Evolutionary conservation across 352 stramenopile species (phyloP).

Genomic region (Phytophthora sp.): DNA sequence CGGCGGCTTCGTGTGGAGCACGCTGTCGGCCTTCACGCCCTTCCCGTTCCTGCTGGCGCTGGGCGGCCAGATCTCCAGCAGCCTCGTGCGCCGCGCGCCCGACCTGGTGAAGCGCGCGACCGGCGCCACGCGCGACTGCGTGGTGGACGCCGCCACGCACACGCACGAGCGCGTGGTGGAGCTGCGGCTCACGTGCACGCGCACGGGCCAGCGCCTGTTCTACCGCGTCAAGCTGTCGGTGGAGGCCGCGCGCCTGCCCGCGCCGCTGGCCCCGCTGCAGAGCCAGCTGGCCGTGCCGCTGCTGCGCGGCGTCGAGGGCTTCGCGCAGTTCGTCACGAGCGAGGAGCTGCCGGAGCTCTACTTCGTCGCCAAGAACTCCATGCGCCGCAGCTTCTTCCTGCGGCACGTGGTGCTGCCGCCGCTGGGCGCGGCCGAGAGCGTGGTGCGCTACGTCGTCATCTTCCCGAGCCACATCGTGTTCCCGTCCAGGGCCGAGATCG

Average conservation of each 20-base stretch:
- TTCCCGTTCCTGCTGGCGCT: conserved; percentile 81
- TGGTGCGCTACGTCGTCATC: conserved; percentile 80
- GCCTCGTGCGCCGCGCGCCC: conserved; percentile 78
- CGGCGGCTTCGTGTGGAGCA: conserved; percentile 48
- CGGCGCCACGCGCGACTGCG: conserved; percentile 66
- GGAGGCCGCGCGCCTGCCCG: conserved; percentile 54
- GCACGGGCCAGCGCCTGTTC: conserved; percentile 66
- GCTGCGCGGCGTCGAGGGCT: conserved; percentile 68
- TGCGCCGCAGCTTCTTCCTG: conserved; percentile 69
- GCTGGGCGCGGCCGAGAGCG: conserved; percentile 65
- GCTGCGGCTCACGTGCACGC: conserved; percentile 64
- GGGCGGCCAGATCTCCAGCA: conserved; percentile 65
- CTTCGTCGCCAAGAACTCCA: conserved; percentile 85
- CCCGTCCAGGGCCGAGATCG: conserved; percentile 78
- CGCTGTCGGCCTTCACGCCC: conserved; percentile 67
- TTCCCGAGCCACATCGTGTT: conserved; percentile 81
- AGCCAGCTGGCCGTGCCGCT: conserved; percentile 65
- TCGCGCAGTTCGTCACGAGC: conserved; percentile 81
- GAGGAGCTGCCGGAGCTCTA: conserved; percentile 87
- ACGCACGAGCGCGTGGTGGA: conserved; percentile 61
- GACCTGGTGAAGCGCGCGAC: conserved; percentile 76
- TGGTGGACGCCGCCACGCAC: conserved; percentile 60
- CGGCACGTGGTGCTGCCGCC: conserved; percentile 72
- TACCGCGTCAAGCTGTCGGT: conserved; percentile 70
- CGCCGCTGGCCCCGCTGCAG: conserved; percentile 57